Base-by-base conservation (phyloP, 192 early-diverging fungal species). In the Fimicolochytrium jonesii region DNA sequence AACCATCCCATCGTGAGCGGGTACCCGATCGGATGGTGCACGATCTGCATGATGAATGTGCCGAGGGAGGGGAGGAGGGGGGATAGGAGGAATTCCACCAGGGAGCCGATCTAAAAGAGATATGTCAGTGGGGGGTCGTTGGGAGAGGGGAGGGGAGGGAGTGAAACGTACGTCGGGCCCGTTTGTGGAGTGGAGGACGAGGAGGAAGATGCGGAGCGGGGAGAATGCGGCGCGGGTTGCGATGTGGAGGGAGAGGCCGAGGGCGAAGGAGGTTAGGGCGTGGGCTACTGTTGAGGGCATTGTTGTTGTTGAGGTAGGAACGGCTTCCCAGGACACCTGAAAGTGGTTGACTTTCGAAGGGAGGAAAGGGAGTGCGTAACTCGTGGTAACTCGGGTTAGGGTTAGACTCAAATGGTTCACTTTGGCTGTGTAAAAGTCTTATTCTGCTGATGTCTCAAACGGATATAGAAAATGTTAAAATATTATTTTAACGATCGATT, bases 201-300 rank as follows among this genome's bases (percentile, higher is more conserved):
- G 37, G 0, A 64, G 39, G 29, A 64, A 56, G 2, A 64, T 41
- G 29, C 55, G 62, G 5, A 64, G 51, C 7, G 62, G 37, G 17
- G 50, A 25, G 51, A 64, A 64, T 4, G 51, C 34, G 9, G n/a
- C 20, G 39, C 11, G 18, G 22, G 36, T 39, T 28, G 55, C 36
- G 9, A 37, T 29, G 18, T 53, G 49, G 1, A 64, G 52, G 4
- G 30, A 6, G 4, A 64, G 18, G 20, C 62, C 62, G 34, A 32
- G 15, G n/a, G 25, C 37, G 23, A 64, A 28, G 39, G 36, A 42
- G 17, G 35, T 35, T 9, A 64, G 49, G 10, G 62, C 62, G 41
- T 64, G 62, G 30, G 62, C 62, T 2, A 64, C 62, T 7, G 62
- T 64, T 5, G 62, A 64, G n/a, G 62, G 62, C 62, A 64, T 64